Base-by-base conservation (phyloP, 352 stramenopile species). In the Globisporangium camurandrum region DNA sequence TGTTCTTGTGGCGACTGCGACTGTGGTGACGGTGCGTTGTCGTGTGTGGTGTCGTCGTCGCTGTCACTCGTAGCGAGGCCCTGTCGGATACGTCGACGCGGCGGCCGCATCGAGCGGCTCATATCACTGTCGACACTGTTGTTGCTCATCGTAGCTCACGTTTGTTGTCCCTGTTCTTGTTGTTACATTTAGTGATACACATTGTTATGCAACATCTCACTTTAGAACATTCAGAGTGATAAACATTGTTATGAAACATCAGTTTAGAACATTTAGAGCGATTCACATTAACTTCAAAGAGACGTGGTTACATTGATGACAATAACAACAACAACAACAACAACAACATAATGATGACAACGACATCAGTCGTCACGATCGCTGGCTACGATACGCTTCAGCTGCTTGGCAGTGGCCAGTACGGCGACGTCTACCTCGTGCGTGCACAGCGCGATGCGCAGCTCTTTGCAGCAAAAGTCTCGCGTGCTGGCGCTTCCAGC, bases 351-450 rank as follows among this genome's bases (percentile, higher is more conserved):
- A 31, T 24, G 41, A 49, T 11, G 30, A 31, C 2, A 12, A 16
- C 28, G 19, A n/a, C 19, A 14, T 4, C 31, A n/a, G n/a, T 28
- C 11, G 46, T 51, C n/a, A 38, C 33, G 40, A 59, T 80, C 46
- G 24, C 50, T n/a, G 62, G 49, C 20, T 89, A 81, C 53, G 69
- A 75, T 49, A 63, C 56, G 49, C 43, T 86, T 26, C 41, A 56
- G 2, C 54, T 65, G 39, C 60, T 90, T 7, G 78, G 78, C 17
- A 72, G 67, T 43, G 78, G 78, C 0, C 75, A 78, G 45, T 90
- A 71, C 20, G 75, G 74, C 10, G 69, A 71, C 26, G 67, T 85
- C 49, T 49, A 66, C 34, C 65, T 84, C 16, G 73, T 86, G n/a
- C 54, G 54, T 2, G 58, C 67, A 17, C 38, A 51, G 22, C 36